These are phyloP conservation scores for Botryotinia calthae DNA, from an alignment of 2,329 filamentous ascomycete genomes.

Conservation along the genomic window DNA sequence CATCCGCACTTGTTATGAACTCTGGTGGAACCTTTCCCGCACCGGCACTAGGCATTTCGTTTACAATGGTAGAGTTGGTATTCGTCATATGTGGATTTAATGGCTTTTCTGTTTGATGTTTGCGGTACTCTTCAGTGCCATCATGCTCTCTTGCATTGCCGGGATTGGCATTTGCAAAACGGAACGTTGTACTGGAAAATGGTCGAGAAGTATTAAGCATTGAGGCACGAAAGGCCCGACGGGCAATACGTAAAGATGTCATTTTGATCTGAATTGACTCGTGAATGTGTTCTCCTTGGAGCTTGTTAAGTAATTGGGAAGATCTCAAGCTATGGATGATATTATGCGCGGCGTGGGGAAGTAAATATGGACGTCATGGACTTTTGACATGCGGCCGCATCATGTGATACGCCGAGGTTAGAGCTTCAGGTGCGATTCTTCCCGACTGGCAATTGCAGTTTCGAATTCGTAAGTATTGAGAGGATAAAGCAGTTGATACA, in stretches of 20 bases:
- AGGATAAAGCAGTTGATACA: not conserved
- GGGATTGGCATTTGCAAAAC: slow-evolving; percentile 22
- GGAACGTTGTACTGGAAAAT: slow-evolving; percentile 15
- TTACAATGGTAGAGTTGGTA: slow-evolving; percentile 60
- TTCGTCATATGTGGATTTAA: slow-evolving; percentile 63
- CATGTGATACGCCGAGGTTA: not conserved
- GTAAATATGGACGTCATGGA: slow-evolving; percentile 12
- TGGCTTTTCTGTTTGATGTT: slow-evolving; percentile 55
- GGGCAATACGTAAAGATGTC: slow-evolving; percentile 14
- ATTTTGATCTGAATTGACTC: not conserved
- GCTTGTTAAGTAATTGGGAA: not conserved
- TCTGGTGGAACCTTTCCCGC: slow-evolving; percentile 57
- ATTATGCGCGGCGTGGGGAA: not conserved
- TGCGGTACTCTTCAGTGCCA: slow-evolving; percentile 52
- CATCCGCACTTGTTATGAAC: slow-evolving; percentile 55
- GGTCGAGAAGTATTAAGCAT: slow-evolving; percentile 12
- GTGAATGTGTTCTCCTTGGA: not conserved
- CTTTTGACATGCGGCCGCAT: not conserved
- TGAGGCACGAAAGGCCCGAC: slow-evolving; percentile 15
- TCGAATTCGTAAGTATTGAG: not conserved
- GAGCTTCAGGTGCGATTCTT: not conserved
- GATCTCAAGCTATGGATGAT: not conserved
- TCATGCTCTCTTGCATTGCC: slow-evolving; percentile 44
- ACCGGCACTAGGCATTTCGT: slow-evolving; percentile 60
- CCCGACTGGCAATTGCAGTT: not conserved